phyloP scores from a whole-genome alignment of 352 stramenopile species.

The Globisporangium nagaii region DNA sequence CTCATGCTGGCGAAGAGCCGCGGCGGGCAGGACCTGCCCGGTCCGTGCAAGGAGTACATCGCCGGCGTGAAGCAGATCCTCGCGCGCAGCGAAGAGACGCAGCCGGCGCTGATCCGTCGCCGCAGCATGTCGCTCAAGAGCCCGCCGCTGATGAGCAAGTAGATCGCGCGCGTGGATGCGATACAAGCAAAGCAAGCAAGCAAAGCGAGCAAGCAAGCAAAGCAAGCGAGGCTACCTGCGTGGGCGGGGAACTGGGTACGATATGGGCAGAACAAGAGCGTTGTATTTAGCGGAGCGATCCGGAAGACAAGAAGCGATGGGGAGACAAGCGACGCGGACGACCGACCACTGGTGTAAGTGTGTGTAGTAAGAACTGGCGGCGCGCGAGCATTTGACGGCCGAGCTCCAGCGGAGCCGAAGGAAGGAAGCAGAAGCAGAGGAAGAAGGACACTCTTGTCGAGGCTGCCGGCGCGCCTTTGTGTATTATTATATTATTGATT shows the following conservation, averaged over 20 bases:
- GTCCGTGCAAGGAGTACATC: slow-evolving; percentile 82
- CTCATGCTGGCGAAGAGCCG: slow-evolving; percentile 64
- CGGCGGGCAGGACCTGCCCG: slow-evolving; percentile 44
- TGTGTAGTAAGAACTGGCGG: slow-evolving; percentile 3
- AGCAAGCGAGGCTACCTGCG: slow-evolving; percentile 1
- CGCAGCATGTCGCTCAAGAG: slow-evolving; percentile 54
- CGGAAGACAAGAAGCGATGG: not conserved
- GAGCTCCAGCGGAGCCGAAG: slow-evolving; percentile 4
- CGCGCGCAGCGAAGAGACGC: slow-evolving; percentile 53
- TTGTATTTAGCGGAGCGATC: slow-evolving; percentile 12
- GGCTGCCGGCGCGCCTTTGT: not conserved
- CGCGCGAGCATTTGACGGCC: not conserved
- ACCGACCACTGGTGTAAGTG: not conserved
- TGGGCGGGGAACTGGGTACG: not conserved
- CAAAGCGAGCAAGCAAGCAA: too few species aligned
- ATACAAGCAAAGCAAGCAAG: too few species aligned
- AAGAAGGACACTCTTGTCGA: not conserved
- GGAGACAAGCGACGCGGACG: not conserved
- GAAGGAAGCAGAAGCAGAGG: not conserved
- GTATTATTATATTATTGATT: slow-evolving; percentile 14
- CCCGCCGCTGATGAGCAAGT: slow-evolving; percentile 24
- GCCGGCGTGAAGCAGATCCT: slow-evolving; percentile 82
- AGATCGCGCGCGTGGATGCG: too few species aligned
- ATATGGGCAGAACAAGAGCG: slow-evolving; percentile 4
- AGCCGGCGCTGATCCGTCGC: slow-evolving; percentile 36